These are phyloP conservation scores for Verticillium nubilum DNA, from an alignment of 2,329 filamentous ascomycete genomes.

Conservation along the genomic window DNA sequence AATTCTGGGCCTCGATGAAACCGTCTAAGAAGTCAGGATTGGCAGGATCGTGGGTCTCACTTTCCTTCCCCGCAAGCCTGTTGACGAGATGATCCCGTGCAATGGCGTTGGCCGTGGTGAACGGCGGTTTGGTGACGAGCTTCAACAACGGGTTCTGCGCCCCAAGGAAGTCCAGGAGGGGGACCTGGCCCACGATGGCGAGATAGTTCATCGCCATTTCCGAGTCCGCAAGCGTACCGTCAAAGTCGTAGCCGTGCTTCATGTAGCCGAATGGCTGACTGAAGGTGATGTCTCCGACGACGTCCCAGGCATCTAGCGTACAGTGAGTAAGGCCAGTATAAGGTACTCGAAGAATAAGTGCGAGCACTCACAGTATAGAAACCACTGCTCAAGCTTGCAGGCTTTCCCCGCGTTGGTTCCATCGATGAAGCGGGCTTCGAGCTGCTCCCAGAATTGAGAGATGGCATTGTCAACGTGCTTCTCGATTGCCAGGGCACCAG, in stretches of 20 bases:
- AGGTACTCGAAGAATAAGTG: not conserved
- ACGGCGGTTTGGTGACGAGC: conserved; percentile 15
- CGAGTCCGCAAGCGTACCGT: conserved; percentile 44
- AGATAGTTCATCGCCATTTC: conserved; percentile 43
- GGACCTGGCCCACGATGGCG: conserved; percentile 45
- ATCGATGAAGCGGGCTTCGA: conserved; percentile 24
- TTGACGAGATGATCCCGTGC: not conserved
- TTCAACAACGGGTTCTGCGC: conserved; percentile 41
- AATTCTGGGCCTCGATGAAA: conserved; percentile 26
- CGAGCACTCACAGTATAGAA: conserved; percentile 12
- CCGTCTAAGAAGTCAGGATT: conserved; percentile 23
- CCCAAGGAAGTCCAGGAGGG: conserved; percentile 40
- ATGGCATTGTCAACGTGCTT: conserved; percentile 44
- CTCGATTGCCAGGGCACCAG: conserved; percentile 19
- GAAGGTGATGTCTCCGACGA: conserved; percentile 48
- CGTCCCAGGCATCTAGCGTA: conserved; percentile 30
- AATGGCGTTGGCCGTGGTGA: conserved; percentile 19
- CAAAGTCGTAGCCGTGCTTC: conserved; percentile 42
- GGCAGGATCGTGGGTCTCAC: conserved; percentile 6
- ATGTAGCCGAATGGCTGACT: conserved; percentile 48
- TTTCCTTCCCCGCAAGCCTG: conserved; percentile 12
- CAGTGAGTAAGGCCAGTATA: no score
- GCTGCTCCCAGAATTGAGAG: conserved; percentile 34
- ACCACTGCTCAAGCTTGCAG: conserved; percentile 41
- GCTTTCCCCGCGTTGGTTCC: not conserved